Percentiles rank a stretch among this genome's conserved stretches.
phyloP scores from a whole-genome alignment of 805 yeast genomes.

The Saccharomycopsis sp. region DNA sequence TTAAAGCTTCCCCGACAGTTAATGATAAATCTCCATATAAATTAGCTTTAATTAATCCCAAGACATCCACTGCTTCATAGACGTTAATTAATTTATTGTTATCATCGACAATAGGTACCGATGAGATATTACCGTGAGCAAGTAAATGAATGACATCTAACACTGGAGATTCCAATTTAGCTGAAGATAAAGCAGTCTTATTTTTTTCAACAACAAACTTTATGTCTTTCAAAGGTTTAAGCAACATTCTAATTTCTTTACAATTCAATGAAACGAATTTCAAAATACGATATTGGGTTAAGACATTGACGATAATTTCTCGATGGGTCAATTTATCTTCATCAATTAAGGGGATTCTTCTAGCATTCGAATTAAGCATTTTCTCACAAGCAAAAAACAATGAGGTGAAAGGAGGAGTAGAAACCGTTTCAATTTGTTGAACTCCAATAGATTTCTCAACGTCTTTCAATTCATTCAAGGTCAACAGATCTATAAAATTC shows the following conservation, averaged over 20 bases:
- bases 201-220: constrained; percentile 50
- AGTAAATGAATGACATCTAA: constrained; percentile 83
- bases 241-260: constrained; percentile 80
- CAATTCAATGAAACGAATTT: constrained; percentile 95
- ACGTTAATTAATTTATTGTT: constrained; percentile 68
- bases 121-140: constrained; percentile 74
- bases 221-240: constrained; percentile 67
- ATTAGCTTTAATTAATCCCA: constrained; percentile 90
- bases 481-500: constrained; percentile 79
- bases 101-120: constrained; percentile 89
- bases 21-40: constrained; percentile 83
- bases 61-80: constrained; percentile 92
- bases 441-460: constrained; percentile 86
- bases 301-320: constrained; percentile 90
- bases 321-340: constrained; percentile 87
- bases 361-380: constrained; percentile 82
- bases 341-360: constrained; percentile 92
- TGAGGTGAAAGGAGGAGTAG: constrained; percentile 85
- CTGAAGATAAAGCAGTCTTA: constrained; percentile 53
- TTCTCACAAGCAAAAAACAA: constrained; percentile 88
- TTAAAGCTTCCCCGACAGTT: constrained; percentile 91
- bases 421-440: constrained; percentile 74
- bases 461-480: constrained; percentile 76
- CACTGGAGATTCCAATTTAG: constrained; percentile 86
- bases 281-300: constrained; percentile 92